A percentile compares a stretch with the other conserved stretches of the same genome.
Conservation (phyloP, 805 yeast genomes). For the Lipomyces sp. region DNA sequence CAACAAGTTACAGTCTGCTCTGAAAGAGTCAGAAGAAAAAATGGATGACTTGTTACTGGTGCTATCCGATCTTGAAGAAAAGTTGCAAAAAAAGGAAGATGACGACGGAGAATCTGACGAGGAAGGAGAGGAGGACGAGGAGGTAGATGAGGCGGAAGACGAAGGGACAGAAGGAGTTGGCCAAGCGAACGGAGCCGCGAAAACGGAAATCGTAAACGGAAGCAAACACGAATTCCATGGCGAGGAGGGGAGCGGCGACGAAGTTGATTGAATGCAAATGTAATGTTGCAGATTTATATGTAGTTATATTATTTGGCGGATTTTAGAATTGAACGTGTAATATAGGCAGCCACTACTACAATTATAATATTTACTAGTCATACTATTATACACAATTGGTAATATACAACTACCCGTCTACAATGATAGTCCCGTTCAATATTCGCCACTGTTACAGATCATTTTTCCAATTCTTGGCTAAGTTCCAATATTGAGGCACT, state of each 20-base stretch:
- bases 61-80: slow-evolving; percentile 77
- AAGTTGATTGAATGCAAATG: slow-evolving; percentile 8
- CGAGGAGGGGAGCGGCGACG: slow-evolving; percentile 12
- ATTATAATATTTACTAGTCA: neutral
- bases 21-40: slow-evolving; percentile 45
- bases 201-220: slow-evolving; percentile 3
- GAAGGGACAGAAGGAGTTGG: slow-evolving; percentile 1
- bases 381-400: neutral
- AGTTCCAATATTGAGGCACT: slow-evolving; percentile 33
- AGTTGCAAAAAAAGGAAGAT: slow-evolving; percentile 50
- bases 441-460: neutral
- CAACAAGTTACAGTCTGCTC: slow-evolving; percentile 13
- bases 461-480: slow-evolving; percentile 35
- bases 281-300: neutral
- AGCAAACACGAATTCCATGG: slow-evolving; percentile 4
- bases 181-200: slow-evolving; percentile 5
- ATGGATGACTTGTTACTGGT: slow-evolving; percentile 77
- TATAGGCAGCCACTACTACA: neutral
- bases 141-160: slow-evolving; percentile 9
- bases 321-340: neutral
- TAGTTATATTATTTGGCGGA: slow-evolving; percentile 6
- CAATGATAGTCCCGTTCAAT: neutral
- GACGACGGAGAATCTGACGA: slow-evolving; percentile 26
- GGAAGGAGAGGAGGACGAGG: slow-evolving; percentile 25
- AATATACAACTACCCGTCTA: neutral